Evolutionary conservation across 2,329 filamentous ascomycete genomes (phyloP).

Genomic region (Nigrograna mackinnonii): DNA sequence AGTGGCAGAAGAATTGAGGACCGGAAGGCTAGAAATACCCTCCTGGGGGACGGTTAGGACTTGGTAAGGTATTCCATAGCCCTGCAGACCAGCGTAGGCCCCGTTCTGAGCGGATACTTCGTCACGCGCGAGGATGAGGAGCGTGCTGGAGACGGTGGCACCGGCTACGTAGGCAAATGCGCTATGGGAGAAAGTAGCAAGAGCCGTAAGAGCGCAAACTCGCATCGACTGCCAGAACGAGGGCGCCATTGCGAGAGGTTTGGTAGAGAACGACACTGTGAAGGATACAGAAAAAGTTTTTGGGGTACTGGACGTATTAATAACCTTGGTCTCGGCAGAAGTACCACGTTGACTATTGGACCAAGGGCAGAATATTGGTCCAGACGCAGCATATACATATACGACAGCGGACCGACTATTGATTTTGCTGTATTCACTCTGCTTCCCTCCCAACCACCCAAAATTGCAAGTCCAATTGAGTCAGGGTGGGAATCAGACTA

Average conservation of each 20-base stretch:
- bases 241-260: slow-evolving; percentile 25
- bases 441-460: slow-evolving; percentile 4
- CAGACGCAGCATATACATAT: slow-evolving; percentile 26
- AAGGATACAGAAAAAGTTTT: slow-evolving; percentile 19
- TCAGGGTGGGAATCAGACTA: slow-evolving; percentile 11
- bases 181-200: slow-evolving; percentile 19
- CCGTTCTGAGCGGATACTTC: slow-evolving; percentile 52
- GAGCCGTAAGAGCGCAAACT: slow-evolving; percentile 24
- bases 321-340: slow-evolving; percentile 35
- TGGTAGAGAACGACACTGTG: slow-evolving; percentile 17
- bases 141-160: slow-evolving; percentile 46
- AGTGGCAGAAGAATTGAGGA: slow-evolving; percentile 52
- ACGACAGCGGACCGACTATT: slow-evolving; percentile 25
- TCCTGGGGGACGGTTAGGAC: slow-evolving; percentile 57
- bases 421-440: slow-evolving; percentile 26
- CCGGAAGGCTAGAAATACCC: slow-evolving; percentile 54
- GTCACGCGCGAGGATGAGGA: slow-evolving; percentile 62
- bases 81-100: slow-evolving; percentile 59
- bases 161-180: slow-evolving; percentile 19
- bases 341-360: slow-evolving; percentile 24
- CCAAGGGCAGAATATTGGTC: slow-evolving; percentile 21
- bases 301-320: slow-evolving; percentile 29
- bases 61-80: slow-evolving; percentile 64
- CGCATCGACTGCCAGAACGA: slow-evolving; percentile 25
- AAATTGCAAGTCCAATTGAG: slow-evolving; percentile 1